These are phyloP conservation scores for Fusarium sacchari DNA, from an alignment of 2,329 filamentous ascomycete genomes.

Conservation along the genomic window DNA sequence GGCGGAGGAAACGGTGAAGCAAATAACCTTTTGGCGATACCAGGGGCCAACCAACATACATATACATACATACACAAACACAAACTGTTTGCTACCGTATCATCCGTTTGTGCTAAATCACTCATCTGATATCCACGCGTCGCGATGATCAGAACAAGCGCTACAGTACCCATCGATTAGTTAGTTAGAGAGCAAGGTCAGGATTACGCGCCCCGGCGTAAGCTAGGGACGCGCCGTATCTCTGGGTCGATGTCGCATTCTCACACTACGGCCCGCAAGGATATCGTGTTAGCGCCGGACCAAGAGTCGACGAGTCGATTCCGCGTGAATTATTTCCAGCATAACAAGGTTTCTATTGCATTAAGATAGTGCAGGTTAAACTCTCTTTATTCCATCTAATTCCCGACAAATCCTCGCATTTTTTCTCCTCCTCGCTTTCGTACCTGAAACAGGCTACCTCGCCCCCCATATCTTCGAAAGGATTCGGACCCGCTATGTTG, in stretches of 20 bases:
- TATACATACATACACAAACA: too few species aligned
- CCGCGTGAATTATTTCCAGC: not conserved
- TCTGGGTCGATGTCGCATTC: not conserved
- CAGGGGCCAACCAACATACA: not conserved
- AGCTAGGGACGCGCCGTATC: not conserved
- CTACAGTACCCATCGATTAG: not conserved
- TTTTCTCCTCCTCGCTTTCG: not conserved
- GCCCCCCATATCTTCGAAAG: not conserved
- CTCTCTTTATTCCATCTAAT: not conserved
- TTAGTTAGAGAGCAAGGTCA: not conserved
- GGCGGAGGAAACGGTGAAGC: not conserved
- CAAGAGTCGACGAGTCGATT: not conserved
- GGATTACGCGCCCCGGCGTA: not conserved
- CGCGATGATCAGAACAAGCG: not conserved
- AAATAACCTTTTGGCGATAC: not conserved
- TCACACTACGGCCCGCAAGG: not conserved
- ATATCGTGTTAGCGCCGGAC: not conserved
- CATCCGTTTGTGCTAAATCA: not conserved
- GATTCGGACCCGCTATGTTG: not conserved
- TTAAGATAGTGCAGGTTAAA: not conserved
- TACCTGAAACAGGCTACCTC: not conserved
- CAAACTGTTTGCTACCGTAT: not conserved
- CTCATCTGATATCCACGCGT: not conserved
- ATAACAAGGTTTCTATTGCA: not conserved
- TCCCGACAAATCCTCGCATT: too few species aligned